Conservation (phyloP, 805 yeast genomes). For the Alloascoidea hylecoeti region DNA sequence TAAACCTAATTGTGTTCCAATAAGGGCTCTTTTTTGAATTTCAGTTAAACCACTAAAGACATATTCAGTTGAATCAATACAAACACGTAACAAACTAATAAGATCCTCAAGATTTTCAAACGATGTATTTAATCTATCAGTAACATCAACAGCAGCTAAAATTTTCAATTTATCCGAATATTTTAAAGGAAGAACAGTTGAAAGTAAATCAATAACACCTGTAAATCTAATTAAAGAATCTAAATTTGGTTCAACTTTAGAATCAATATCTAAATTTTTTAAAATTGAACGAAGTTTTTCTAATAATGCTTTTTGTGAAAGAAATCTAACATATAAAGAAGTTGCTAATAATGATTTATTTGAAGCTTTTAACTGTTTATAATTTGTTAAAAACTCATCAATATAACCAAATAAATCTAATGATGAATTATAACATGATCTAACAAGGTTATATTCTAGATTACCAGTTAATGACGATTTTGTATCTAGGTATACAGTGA, state of each 20-base stretch:
- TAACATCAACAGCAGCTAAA: conserved; percentile 13
- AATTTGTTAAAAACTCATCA: not conserved
- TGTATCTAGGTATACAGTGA: not conserved
- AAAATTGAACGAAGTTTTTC: not conserved
- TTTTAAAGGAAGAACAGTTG: conserved; percentile 18
- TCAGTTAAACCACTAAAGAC: conserved; percentile 3
- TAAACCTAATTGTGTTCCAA: conserved; percentile 7
- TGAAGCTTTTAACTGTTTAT: conserved; percentile 1
- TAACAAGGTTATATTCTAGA: not conserved
- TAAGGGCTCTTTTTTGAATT: not conserved
- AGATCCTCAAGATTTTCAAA: conserved; percentile 6
- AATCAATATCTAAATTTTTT: not conserved
- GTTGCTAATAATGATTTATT: not conserved
- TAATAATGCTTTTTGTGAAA: not conserved
- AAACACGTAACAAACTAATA: conserved; percentile 7
- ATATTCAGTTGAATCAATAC: conserved; percentile 8
- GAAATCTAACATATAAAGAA: not conserved
- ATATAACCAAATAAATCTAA: not conserved
- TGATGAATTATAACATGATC: not conserved
- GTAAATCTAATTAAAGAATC: not conserved
- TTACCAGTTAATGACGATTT: not conserved
- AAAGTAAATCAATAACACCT: conserved; percentile 16
- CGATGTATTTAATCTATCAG: conserved; percentile 10
- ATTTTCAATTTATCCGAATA: conserved; percentile 14
- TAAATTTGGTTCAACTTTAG: not conserved